phyloP scores from a whole-genome alignment of 148 eudicot genomes.

The Nepenthes gracilis region DNA sequence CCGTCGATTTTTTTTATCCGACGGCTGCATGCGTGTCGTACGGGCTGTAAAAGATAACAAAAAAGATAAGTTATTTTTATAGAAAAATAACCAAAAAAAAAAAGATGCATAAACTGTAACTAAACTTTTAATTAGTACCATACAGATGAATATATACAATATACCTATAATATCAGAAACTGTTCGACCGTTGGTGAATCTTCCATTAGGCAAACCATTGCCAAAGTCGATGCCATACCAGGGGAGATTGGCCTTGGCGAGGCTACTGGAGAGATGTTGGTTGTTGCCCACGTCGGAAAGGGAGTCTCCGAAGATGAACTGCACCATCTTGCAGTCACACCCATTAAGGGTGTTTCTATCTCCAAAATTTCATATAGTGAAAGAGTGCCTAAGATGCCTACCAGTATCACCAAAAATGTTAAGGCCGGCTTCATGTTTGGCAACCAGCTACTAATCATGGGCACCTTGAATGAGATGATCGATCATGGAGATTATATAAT shows the following conservation, averaged over 20 bases:
- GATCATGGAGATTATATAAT: too few relatives aligned
- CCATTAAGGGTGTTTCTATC: constrained; percentile 22
- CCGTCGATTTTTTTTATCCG: too few relatives aligned
- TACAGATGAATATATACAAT: background rate
- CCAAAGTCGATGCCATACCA: constrained; percentile 95
- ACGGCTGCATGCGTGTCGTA: too few relatives aligned
- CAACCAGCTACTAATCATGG: too few relatives aligned
- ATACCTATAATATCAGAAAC: constrained; percentile 90
- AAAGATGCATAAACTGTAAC: too few relatives aligned
- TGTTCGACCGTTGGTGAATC: constrained; percentile 75
- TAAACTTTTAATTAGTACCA: too few relatives aligned
- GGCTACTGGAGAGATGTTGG: constrained; percentile 44
- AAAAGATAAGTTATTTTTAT: background rate
- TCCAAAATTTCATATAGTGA: too few relatives aligned
- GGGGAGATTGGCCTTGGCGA: constrained; percentile 74
- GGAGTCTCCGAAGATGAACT: constrained; percentile 90
- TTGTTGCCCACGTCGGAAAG: constrained; percentile 91
- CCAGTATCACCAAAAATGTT: too few relatives aligned
- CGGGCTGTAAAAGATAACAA: too few relatives aligned
- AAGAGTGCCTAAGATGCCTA: too few relatives aligned
- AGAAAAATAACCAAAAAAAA: background rate
- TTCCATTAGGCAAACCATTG: constrained; percentile 80
- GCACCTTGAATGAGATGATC: too few relatives aligned
- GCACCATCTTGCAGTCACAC: constrained; percentile 51
- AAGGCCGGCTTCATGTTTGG: too few relatives aligned